These are phyloP conservation scores for Fusarium liriodendri DNA, from an alignment of 2,329 filamentous ascomycete genomes.

Conservation along the genomic window DNA sequence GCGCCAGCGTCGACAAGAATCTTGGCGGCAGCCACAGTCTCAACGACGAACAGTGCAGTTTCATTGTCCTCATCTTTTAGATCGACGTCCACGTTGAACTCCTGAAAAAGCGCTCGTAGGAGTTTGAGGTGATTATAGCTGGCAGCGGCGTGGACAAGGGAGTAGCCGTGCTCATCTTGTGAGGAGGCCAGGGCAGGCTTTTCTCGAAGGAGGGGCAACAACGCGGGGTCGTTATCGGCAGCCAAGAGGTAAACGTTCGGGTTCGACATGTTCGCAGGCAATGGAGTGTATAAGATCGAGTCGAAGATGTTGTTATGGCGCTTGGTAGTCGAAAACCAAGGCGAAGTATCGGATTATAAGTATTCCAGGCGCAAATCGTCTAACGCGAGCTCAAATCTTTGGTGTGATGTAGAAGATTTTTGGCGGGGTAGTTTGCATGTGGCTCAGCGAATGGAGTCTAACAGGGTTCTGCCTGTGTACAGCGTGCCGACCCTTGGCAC, in stretches of 20 bases:
- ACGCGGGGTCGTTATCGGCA: conserved; percentile 80
- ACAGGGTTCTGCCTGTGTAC: not conserved
- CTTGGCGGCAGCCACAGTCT: conserved; percentile 81
- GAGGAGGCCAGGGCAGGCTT: conserved; percentile 80
- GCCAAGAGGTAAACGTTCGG: conserved; percentile 79
- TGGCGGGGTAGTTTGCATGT: conserved; percentile 32
- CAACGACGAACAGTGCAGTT: conserved; percentile 93
- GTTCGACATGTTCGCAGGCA: conserved; percentile 17
- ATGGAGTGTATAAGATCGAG: not conserved
- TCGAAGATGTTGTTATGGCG: not conserved
- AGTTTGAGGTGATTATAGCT: conserved; percentile 92
- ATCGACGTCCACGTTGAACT: conserved; percentile 83
- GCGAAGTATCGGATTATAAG: not conserved
- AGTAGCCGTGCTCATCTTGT: conserved; percentile 94
- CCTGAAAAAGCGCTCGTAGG: conserved; percentile 77
- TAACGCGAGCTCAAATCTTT: not conserved
- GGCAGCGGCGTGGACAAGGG: conserved; percentile 89
- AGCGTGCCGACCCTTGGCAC: not conserved
- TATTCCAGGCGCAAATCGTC: not conserved
- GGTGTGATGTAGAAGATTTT: conserved; percentile 15
- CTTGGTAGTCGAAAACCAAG: not conserved
- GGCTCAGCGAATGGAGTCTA: not conserved
- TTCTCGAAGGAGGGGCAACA: conserved; percentile 79
- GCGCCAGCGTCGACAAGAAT: conserved; percentile 83
- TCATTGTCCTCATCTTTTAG: conserved; percentile 91